Evolutionary conservation across 495 filamentous ascomycete genomes (phyloP).

Genomic region (Aspergillus wentii): DNA sequence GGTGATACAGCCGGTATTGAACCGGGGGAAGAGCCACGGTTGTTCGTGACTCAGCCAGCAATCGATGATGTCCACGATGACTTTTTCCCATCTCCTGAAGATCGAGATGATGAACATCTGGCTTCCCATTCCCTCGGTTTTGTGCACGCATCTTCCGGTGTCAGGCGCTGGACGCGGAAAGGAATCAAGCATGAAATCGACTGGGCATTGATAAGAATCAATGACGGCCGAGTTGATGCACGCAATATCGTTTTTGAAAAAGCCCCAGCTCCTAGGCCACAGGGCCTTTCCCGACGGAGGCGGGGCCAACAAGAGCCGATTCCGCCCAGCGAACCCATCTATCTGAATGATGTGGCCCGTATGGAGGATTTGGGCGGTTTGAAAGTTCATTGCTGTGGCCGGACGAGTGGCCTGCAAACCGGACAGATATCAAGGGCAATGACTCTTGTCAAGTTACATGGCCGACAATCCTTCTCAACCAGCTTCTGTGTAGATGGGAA

Average conservation of each 20-base stretch:
- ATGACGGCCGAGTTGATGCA: conserved; percentile 62
- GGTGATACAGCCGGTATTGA: conserved; percentile 84
- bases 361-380: conserved; percentile 60
- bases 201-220: conserved; percentile 87
- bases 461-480: conserved; percentile 71
- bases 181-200: conserved; percentile 86
- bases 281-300: conserved; percentile 5
- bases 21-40: conserved; percentile 63
- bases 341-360: conserved; percentile 37
- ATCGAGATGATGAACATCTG: conserved; percentile 68
- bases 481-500: conserved; percentile 75
- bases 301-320: conserved; percentile 5
- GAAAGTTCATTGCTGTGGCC: conserved; percentile 83
- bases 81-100: conserved; percentile 62
- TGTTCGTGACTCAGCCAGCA: conserved; percentile 80
- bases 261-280: conserved; percentile 21
- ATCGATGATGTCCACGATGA: conserved; percentile 79
- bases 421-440: conserved; percentile 72
- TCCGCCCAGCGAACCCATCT: conserved; percentile 27
- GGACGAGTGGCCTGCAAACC: conserved; percentile 77
- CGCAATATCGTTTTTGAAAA: conserved; percentile 59
- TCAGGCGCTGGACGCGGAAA: conserved; percentile 62
- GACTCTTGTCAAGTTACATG: conserved; percentile 76
- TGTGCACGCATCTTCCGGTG: conserved; percentile 83
- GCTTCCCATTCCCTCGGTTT: conserved; percentile 73